phyloP scores from a whole-genome alignment of 352 stramenopile genomes.

The Globisporangium paddicum region DNA sequence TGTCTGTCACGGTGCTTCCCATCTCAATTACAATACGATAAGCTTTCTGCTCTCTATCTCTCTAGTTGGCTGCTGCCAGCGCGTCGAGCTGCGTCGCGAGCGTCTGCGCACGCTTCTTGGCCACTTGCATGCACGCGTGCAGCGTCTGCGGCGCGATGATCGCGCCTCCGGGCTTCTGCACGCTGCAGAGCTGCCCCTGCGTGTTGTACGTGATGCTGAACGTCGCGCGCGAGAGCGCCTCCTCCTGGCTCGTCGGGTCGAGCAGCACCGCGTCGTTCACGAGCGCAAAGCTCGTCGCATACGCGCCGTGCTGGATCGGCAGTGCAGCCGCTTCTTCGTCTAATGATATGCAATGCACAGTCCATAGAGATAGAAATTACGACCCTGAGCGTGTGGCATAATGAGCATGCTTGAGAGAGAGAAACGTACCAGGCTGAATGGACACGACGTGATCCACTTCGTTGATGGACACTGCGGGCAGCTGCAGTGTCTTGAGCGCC shows the following conservation, averaged over 20 bases:
- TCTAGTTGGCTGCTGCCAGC: background rate
- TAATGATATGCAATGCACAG: constrained; percentile 10
- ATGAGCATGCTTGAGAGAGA: background rate
- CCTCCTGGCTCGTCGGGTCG: constrained; percentile 70
- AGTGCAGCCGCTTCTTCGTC: constrained; percentile 46
- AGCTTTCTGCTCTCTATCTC: constrained; percentile 1
- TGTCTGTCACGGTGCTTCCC: background rate
- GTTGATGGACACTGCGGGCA: constrained; percentile 60
- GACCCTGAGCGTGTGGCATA: background rate
- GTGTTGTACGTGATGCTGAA: constrained; percentile 70
- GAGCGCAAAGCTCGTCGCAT: constrained; percentile 62
- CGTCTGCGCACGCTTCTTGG: constrained; percentile 31
- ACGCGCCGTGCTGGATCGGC: constrained; percentile 52
- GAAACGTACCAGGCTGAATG: constrained; percentile 41
- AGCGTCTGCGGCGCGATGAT: constrained; percentile 44
- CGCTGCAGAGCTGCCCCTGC: constrained; percentile 49
- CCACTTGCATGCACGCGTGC: constrained; percentile 58
- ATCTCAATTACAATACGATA: background rate
- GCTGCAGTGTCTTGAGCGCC: constrained; percentile 52
- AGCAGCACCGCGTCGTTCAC: constrained; percentile 53
- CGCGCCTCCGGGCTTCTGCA: constrained; percentile 66
- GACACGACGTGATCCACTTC: constrained; percentile 69
- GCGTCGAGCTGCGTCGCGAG: constrained; percentile 39
- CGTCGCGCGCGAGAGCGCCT: constrained; percentile 47
- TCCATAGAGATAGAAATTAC: no score